Conservation (phyloP, 2,329 filamentous ascomycete genomes). For the Dothideomycetes sp. region DNA sequence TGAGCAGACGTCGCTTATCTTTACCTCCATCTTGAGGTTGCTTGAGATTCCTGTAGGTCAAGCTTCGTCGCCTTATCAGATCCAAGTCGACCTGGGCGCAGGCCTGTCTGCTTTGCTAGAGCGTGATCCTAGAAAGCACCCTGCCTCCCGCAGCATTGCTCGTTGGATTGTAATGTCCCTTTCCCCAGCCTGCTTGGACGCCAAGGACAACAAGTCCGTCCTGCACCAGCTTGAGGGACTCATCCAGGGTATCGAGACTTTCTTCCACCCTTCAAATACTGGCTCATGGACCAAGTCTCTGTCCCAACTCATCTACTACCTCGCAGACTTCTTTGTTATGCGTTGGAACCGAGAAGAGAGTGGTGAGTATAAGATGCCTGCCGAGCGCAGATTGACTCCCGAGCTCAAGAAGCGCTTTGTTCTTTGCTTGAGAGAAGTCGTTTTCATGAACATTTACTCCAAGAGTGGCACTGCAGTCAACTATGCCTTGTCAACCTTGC, state of each 20-base stretch:
- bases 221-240: conserved; percentile 80
- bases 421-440: conserved; percentile 76
- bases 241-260: conserved; percentile 92
- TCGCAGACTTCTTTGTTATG: conserved; percentile 93
- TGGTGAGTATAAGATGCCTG: conserved; percentile 79
- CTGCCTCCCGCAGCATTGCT: conserved; percentile 82
- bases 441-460: conserved; percentile 96
- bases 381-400: conserved; percentile 67
- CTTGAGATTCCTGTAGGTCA: conserved; percentile 96
- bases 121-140: conserved; percentile 87
- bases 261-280: conserved; percentile 96
- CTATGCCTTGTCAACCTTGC: conserved; percentile 82
- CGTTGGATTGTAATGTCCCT: conserved; percentile 89
- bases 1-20: conserved; percentile 86
- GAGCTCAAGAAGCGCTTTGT: conserved; percentile 86
- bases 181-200: conserved; percentile 70
- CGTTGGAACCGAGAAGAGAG: conserved; percentile 93
- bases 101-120: conserved; percentile 82
- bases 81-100: conserved; percentile 67
- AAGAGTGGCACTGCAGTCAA: conserved; percentile 89
- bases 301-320: conserved; percentile 81
- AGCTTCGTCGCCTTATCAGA: conserved; percentile 82
- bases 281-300: conserved; percentile 85
- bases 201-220: conserved; percentile 59
- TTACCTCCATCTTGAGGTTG: conserved; percentile 79